Conservation (phyloP, 805 yeast species). For the Blastobotrys robertii region DNA sequence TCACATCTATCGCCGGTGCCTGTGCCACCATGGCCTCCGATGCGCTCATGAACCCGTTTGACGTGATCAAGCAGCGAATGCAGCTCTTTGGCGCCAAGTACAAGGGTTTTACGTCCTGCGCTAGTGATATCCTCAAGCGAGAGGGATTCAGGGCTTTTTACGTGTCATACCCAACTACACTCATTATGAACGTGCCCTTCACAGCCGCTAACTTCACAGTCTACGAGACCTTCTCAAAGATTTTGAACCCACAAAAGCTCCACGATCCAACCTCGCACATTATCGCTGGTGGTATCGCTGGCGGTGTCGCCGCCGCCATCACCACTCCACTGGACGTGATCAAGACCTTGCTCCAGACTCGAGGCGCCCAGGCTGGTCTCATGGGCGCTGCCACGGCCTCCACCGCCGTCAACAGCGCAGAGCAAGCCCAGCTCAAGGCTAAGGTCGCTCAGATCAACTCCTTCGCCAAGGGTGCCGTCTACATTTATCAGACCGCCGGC, state of each 20-base stretch:
- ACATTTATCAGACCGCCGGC: slow-evolving; percentile 40
- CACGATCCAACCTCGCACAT: slow-evolving; percentile 92
- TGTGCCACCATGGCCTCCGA: slow-evolving; percentile 90
- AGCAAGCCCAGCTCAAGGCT: slow-evolving; percentile 15
- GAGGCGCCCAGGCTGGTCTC: slow-evolving; percentile 27
- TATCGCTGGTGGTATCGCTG: slow-evolving; percentile 86
- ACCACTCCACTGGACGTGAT: slow-evolving; percentile 94
- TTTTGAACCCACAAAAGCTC: slow-evolving; percentile 60
- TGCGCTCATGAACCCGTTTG: slow-evolving; percentile 96
- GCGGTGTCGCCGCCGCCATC: slow-evolving; percentile 89
- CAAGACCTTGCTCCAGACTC: slow-evolving; percentile 83
- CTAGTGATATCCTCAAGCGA: slow-evolving; percentile 22
- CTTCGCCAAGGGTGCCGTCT: slow-evolving; percentile 58
- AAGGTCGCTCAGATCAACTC: slow-evolving; percentile 50
- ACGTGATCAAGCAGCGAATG: slow-evolving; percentile 91
- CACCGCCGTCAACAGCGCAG: background rate
- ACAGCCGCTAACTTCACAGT: slow-evolving; percentile 91
- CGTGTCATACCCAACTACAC: slow-evolving; percentile 88
- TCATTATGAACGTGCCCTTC: slow-evolving; percentile 86
- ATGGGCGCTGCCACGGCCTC: slow-evolving; percentile 9
- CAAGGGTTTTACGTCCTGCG: slow-evolving; percentile 18
- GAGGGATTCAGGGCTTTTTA: slow-evolving; percentile 65
- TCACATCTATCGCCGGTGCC: slow-evolving; percentile 82
- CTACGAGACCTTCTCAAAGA: slow-evolving; percentile 72
- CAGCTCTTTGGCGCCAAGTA: slow-evolving; percentile 37